Base-by-base conservation (phyloP, 2,329 filamentous ascomycete genomes). In the Xylariaceae sp. region DNA sequence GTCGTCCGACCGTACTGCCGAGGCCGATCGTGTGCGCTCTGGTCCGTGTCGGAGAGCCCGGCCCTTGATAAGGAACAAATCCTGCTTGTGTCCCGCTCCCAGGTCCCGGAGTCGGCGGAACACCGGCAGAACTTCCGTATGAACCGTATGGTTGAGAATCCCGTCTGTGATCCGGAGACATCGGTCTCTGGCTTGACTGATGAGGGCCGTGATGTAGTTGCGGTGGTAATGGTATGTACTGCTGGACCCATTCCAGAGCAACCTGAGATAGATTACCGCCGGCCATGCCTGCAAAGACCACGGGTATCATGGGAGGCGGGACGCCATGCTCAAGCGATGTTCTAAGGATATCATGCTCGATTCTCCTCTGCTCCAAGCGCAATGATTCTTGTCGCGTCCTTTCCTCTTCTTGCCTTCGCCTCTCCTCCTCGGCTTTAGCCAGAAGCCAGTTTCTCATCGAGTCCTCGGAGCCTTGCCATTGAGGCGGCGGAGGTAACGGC, bases 381-480 rank as follows among this genome's bases (percentile, higher is more conserved):
- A 89, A 74, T 37, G 78, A 76, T 73, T 90, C 89, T 67, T 85
- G 82, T 49, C 77, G 77, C 18, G 82, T 84, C 67, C 81, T 87
- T 73, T 91, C 88, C 73, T 91, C 88, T 73, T 92, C 88, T 73
- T 90, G 88, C 70, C 77, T 86, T 62, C 85, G 81, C 69, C 80
- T 84, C 69, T 92, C 88, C 70, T 92, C 88, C 72, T 92, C 89
- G 0, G 84, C 78, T 72, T 87, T 90, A 56, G 88, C 85, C 57
- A 82, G 75, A 18, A 91, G 76, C 88, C 88, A 92, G 57, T 80
- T 82, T 62, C 82, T 84, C 85, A 89, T 88, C 2, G 85, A 82
- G 44, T 90, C 88, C 68, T 90, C 87, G 39, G 82, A 78, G 52
- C 81, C 82, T 68, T 87, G 83, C 82, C 86, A 88, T 71, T 85